Base-by-base conservation (phyloP, 140 eudicot species). In the Flaveria floridana region DNA sequence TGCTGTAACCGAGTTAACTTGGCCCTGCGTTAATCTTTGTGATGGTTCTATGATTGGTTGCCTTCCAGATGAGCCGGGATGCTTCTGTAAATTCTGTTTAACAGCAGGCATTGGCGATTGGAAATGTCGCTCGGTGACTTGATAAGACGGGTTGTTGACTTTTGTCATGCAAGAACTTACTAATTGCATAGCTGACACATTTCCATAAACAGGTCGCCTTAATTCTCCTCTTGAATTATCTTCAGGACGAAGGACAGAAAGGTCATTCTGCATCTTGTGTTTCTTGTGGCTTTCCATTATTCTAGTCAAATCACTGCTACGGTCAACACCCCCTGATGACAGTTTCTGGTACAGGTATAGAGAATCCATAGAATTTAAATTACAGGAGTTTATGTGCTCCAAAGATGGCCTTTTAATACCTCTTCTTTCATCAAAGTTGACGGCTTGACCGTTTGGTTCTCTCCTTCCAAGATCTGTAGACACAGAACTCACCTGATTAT, bases 351-450 rank as follows among this genome's bases (percentile, higher is more conserved):
- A 75, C 81, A 82, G 34, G 66, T 76, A 13, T 28, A 79, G 71
- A 71, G 84, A 76, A 68, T 59, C 76, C 82, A 64, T 79, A 42
- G 37, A 28, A 42, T 80, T 71, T 23, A 55, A 13, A 30, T 69
- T 52, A 61, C 65, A 75, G 14, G 83, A 76, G 51, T 65, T 68
- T 21, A 76, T 59, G 65, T 82, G 77, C 70, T 79, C 81, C 81
- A 82, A 53, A 81, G 80, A 67, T 13, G 42, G 76, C 70, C 95
- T 82, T 71, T 87, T 84, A 3, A 75, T 46, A 13, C 91, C 95
- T 81, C 87, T 83, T 74, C 80, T 69, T 42, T 74, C 87, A 51
- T 56, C 59, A 53, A 65, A 28, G 72, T 76, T 77, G 52, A 63
- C 76, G 57, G 46, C 47, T 34, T 76, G 80, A 75, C 75, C 19